Percentiles rank a stretch among this genome's conserved stretches.
These are phyloP conservation scores for Aspergillus sp. DNA, from an alignment of 2,329 filamentous ascomycete genomes.

Conservation along the genomic window DNA sequence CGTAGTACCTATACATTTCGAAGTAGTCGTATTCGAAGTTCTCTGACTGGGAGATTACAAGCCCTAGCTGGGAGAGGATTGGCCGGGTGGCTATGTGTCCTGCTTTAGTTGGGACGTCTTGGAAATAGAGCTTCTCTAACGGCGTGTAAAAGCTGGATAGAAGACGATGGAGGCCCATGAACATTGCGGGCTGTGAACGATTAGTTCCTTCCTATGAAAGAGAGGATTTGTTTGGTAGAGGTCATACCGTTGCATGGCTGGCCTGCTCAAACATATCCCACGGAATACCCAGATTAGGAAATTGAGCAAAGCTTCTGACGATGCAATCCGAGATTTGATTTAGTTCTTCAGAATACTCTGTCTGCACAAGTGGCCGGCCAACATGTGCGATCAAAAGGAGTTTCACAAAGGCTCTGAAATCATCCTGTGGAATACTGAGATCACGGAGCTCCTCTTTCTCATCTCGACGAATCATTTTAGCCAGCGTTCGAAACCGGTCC, in stretches of 20 bases:
- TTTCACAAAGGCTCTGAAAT: background rate
- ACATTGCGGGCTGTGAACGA: background rate
- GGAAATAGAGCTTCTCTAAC: background rate
- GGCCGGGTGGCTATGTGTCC: background rate
- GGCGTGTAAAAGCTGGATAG: background rate
- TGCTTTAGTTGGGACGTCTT: background rate
- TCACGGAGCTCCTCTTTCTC: background rate
- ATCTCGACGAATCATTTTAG: background rate
- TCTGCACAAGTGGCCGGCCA: background rate
- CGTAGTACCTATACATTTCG: background rate
- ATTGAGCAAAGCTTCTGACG: background rate
- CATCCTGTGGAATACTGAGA: background rate
- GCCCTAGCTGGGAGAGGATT: background rate
- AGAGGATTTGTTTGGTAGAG: background rate
- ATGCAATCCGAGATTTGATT: background rate
- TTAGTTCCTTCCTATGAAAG: background rate
- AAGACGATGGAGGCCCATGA: background rate
- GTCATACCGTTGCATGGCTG: background rate
- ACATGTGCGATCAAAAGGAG: background rate
- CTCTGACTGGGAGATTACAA: background rate
- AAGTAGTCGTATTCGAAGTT: background rate
- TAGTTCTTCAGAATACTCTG: background rate
- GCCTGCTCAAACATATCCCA: background rate
- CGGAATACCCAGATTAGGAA: background rate
- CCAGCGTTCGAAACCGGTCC: background rate